Percentiles rank a stretch among this genome's conserved stretches.
Conservation (phyloP, 2,329 filamentous ascomycete genomes). For the Aureobasidium sp. region DNA sequence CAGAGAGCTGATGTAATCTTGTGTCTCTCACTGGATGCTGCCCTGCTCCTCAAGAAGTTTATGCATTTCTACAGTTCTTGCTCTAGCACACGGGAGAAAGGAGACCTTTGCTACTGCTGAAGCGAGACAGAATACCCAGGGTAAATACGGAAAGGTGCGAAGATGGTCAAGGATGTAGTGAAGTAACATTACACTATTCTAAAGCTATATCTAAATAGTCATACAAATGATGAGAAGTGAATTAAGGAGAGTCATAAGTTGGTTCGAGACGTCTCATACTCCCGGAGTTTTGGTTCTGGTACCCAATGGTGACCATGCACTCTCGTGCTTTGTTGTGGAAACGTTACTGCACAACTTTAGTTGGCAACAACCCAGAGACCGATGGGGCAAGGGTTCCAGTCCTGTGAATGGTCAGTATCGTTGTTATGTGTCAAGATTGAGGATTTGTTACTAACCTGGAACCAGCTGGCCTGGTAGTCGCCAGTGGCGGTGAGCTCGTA, state of each 20-base stretch:
- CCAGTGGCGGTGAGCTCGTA: constrained; percentile 20
- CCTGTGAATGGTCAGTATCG: constrained; percentile 8
- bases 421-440: background rate
- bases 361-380: constrained; percentile 15
- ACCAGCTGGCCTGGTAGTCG: constrained; percentile 19
- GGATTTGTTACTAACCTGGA: constrained; percentile 14
- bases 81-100: too few species aligned
- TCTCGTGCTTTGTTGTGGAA: background rate
- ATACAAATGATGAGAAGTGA: background rate
- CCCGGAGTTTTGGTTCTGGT: background rate
- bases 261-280: constrained; percentile 1
- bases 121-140: too few species aligned
- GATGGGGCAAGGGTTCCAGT: constrained; percentile 17
- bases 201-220: background rate
- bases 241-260: constrained; percentile 7
- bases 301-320: background rate
- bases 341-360: background rate
- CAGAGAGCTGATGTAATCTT: too few species aligned
- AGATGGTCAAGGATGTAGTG: background rate
- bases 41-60: too few species aligned
- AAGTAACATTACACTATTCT: constrained; percentile 1
- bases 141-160: background rate
- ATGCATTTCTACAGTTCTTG: too few species aligned
- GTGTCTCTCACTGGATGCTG: too few species aligned
- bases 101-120: too few species aligned